These are phyloP conservation scores for Ceratocystis ficicola DNA, from an alignment of 2,329 filamentous ascomycete genomes.

Conservation along the genomic window DNA sequence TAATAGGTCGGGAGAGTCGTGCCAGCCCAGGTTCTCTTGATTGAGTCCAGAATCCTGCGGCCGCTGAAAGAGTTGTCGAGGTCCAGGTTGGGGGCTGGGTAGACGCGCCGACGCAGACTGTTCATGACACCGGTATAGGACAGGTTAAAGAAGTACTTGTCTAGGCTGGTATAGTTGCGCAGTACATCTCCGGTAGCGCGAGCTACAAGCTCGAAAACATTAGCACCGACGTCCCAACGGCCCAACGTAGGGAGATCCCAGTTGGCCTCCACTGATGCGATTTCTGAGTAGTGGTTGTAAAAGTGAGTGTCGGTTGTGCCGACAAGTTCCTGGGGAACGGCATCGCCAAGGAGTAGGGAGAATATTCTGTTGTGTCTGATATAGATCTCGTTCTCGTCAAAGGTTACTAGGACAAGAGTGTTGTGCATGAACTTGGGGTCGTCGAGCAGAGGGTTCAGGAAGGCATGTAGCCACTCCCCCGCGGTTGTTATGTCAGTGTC, in stretches of 20 bases:
- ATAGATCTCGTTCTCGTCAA: conserved; percentile 68
- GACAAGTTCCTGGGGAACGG: conserved; percentile 50
- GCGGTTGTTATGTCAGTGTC: conserved; percentile 59
- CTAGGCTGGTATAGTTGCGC: conserved; percentile 32
- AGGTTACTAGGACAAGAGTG: conserved; percentile 64
- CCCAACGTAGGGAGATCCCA: conserved; percentile 58
- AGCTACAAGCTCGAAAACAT: conserved; percentile 52
- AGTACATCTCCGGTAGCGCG: conserved; percentile 45
- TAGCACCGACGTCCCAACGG: conserved; percentile 60
- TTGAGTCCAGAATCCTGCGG: conserved; percentile 30
- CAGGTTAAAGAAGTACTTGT: conserved; percentile 39
- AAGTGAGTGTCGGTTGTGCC: conserved; percentile 58
- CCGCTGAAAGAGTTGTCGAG: conserved; percentile 28
- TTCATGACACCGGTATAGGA: conserved; percentile 43
- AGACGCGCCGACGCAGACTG: conserved; percentile 29
- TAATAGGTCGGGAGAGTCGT: conserved; percentile 34
- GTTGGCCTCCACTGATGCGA: conserved; percentile 56
- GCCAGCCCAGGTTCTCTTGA: conserved; percentile 23
- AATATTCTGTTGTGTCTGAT: conserved; percentile 55
- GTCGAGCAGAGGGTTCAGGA: conserved; percentile 57
- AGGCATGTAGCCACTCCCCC: conserved; percentile 53
- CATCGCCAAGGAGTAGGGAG: conserved; percentile 60
- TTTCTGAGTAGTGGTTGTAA: conserved; percentile 61
- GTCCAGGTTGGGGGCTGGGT: conserved; percentile 34
- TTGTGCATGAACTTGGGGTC: conserved; percentile 62